Conservation (phyloP, 495 filamentous ascomycete species). For the Podospora anserina region DNA sequence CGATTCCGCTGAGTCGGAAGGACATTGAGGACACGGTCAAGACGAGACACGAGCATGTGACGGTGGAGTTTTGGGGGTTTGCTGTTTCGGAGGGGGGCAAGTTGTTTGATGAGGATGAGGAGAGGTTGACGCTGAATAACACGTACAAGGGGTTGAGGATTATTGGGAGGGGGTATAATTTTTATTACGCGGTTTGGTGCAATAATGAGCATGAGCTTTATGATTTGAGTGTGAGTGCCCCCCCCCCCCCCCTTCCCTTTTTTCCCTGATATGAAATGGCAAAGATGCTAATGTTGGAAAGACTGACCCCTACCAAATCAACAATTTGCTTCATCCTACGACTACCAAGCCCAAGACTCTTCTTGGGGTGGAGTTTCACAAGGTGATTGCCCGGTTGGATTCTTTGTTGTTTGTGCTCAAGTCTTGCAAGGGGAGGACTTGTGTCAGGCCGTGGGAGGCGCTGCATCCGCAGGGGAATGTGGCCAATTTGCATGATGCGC, state of each 20-base stretch:
- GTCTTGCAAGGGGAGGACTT: slow-evolving; percentile 57
- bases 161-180: slow-evolving; percentile 50
- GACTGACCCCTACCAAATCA: slow-evolving; percentile 58
- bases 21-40: slow-evolving; percentile 30
- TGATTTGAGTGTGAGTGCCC: slow-evolving; percentile 51
- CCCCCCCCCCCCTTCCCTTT: neutral
- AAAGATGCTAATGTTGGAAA: slow-evolving; percentile 23
- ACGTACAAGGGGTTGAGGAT: slow-evolving; percentile 64
- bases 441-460: slow-evolving; percentile 56
- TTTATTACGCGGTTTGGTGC: slow-evolving; percentile 67
- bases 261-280: slow-evolving; percentile 1
- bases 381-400: slow-evolving; percentile 54
- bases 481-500: slow-evolving; percentile 40
- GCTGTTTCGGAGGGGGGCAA: slow-evolving; percentile 53
- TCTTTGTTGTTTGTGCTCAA: slow-evolving; percentile 62
- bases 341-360: slow-evolving; percentile 27
- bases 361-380: slow-evolving; percentile 44
- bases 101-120: slow-evolving; percentile 23
- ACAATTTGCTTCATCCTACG: slow-evolving; percentile 51
- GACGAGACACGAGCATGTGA: slow-evolving; percentile 59
- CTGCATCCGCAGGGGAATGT: slow-evolving; percentile 54
- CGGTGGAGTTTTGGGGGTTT: slow-evolving; percentile 63
- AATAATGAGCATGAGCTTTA: slow-evolving; percentile 63
- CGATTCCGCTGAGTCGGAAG: slow-evolving; percentile 47
- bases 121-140: slow-evolving; percentile 45